Evolutionary conservation across 768 basidiomycete genomes (phyloP), one percentile per base, ranked within the genome.

Genomic region (Boletus edulis): DNA sequence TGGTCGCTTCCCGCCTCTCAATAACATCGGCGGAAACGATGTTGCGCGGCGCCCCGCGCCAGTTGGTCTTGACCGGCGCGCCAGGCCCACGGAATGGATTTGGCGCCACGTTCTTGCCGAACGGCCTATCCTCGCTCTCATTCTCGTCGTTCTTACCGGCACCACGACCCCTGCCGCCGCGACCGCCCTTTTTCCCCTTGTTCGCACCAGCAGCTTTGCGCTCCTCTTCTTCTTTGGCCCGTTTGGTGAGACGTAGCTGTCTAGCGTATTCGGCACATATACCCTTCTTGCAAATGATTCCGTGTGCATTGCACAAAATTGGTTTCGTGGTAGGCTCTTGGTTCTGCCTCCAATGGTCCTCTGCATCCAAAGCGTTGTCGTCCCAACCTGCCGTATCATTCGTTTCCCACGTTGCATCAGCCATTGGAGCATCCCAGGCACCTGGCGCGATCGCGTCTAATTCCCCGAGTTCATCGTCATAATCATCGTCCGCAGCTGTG

Each of bases 231-330:
- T 66, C 55, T 15, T 62, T 37, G 11, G 57, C 62, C 24, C 60
- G 55, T 44, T 61, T 63, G 5, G 43, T 3, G 1, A 55, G 40
- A 22, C 70, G 65, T 18, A 63, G 11, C 55, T 69, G 66, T 32
- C n/a, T 61, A 3, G 68, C 70, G 44, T 73, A 72, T 53, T 68
- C 68, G 47, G 46, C 51, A 35, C 74, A 75, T 43, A 75, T 75
- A 49, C 73, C 71, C 56, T 71, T 72, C 54, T 61, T 72, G 61
- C 74, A 75, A 14, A 74, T 63, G 27, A 56, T 41, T 11, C 71
- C 70, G 44, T 76, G 75, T 29, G 66, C 70, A 1, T 52, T 57
- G 56, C 74, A 75, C 46, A 65, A 29, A 6, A 56, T 38, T 46
- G 59, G 61, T 41, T 55, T 52, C 17, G 27, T 43, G 12, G 42